Percentiles rank a stretch among this genome's conserved stretches.
phyloP scores from a whole-genome alignment of 2,329 filamentous ascomycete species.

The Ramularia collo-cygni region DNA sequence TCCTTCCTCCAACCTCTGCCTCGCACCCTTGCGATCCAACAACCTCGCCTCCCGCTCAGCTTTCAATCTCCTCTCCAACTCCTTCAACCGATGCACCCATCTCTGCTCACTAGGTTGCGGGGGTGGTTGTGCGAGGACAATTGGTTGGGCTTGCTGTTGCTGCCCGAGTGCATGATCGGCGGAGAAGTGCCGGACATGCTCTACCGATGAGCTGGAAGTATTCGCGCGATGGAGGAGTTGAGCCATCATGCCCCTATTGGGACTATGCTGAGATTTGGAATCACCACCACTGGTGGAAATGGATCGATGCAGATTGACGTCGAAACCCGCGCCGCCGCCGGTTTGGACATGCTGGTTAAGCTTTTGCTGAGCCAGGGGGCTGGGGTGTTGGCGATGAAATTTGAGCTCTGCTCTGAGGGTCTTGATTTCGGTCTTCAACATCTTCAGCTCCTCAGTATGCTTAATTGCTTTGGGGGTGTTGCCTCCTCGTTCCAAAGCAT shows the following conservation, averaged over 20 bases:
- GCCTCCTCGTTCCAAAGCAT: slow-evolving; percentile 12
- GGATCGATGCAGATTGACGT: slow-evolving; percentile 4
- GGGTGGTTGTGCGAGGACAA: slow-evolving; percentile 30
- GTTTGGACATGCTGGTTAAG: slow-evolving; percentile 24
- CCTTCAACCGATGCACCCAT: slow-evolving; percentile 78
- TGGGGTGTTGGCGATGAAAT: slow-evolving; percentile 50
- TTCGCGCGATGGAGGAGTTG: slow-evolving; percentile 36
- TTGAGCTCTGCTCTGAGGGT: slow-evolving; percentile 55
- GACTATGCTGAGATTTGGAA: slow-evolving; percentile 13
- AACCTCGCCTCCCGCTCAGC: slow-evolving; percentile 80
- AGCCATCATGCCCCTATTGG: slow-evolving; percentile 38
- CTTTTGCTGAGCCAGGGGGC: slow-evolving; percentile 29
- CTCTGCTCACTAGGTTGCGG: slow-evolving; percentile 56
- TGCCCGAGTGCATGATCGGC: not conserved
- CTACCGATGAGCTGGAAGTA: slow-evolving; percentile 36
- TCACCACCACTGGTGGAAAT: slow-evolving; percentile 14
- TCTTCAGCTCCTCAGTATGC: slow-evolving; percentile 48
- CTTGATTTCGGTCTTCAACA: slow-evolving; percentile 55
- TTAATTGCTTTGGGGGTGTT: slow-evolving; percentile 34
- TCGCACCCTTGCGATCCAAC: slow-evolving; percentile 75
- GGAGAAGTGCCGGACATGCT: slow-evolving; percentile 27
- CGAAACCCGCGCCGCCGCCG: not conserved
- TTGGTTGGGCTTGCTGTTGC: slow-evolving; percentile 37
- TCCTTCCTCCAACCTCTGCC: slow-evolving; percentile 71
- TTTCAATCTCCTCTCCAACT: slow-evolving; percentile 83